Conservation (phyloP, 495 filamentous ascomycete genomes). For the Cenococcum geophilum region DNA sequence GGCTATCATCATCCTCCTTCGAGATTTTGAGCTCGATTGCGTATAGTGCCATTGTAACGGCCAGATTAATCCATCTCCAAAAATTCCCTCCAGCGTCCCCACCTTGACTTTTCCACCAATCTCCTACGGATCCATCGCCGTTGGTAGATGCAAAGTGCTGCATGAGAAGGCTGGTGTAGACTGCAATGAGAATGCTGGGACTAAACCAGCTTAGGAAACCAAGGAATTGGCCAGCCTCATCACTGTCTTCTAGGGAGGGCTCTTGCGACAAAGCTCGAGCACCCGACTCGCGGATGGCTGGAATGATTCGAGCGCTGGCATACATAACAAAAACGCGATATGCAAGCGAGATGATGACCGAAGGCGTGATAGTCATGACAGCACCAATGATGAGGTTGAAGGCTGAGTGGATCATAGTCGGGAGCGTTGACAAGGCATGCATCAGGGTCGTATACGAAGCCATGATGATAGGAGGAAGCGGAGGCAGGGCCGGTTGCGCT, state of each 20-base stretch:
- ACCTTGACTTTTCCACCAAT: conserved; percentile 80
- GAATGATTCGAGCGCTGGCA: conserved; percentile 91
- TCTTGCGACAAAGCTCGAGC: conserved; percentile 76
- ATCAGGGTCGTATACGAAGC: conserved; percentile 91
- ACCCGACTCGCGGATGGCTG: conserved; percentile 79
- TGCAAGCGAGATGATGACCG: conserved; percentile 84
- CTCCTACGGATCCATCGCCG: conserved; percentile 52
- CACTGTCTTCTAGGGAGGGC: conserved; percentile 73
- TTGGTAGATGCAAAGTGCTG: conserved; percentile 73
- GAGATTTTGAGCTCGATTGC: conserved; percentile 81
- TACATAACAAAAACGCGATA: conserved; percentile 94
- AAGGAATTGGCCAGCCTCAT: conserved; percentile 70
- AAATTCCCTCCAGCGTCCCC: conserved; percentile 74
- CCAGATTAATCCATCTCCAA: conserved; percentile 90
- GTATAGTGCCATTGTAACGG: conserved; percentile 80
- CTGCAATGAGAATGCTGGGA: conserved; percentile 83
- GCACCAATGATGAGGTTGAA: conserved; percentile 85
- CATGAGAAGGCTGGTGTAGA: conserved; percentile 94
- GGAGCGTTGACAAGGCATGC: conserved; percentile 74
- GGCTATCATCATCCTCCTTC: conserved; percentile 64
- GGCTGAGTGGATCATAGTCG: conserved; percentile 72
- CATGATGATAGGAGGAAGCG: conserved; percentile 94
- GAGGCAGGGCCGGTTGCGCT: conserved; percentile 73
- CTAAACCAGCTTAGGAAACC: conserved; percentile 86
- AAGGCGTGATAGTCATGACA: conserved; percentile 87